Conservation (phyloP, 2,329 filamentous ascomycete species). For the Fusarium cicatricum region DNA sequence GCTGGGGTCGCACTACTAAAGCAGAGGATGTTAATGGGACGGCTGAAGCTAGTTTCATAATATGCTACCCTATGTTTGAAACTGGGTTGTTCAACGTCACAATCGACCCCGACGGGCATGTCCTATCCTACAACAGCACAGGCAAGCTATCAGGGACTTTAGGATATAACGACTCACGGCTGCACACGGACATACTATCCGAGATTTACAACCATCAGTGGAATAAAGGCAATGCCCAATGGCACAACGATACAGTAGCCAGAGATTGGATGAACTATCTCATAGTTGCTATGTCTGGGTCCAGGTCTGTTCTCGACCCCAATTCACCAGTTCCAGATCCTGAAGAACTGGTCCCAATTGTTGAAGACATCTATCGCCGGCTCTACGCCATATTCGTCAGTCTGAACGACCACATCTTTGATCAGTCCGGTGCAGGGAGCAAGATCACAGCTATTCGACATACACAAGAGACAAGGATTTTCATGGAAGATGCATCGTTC, state of each 20-base stretch:
- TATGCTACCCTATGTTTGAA: constrained; percentile 41
- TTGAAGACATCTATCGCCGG: constrained; percentile 39
- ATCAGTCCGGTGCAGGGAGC: neutral
- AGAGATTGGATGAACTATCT: constrained; percentile 59
- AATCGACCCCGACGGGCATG: constrained; percentile 37
- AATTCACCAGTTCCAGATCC: constrained; percentile 42
- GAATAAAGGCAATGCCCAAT: constrained; percentile 28
- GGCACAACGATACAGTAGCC: constrained; percentile 58
- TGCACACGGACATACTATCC: constrained; percentile 9
- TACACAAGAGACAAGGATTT: constrained; percentile 52
- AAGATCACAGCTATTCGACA: constrained; percentile 23
- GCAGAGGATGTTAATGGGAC: constrained; percentile 14
- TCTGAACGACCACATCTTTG: constrained; percentile 53
- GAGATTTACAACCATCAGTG: too few species aligned
- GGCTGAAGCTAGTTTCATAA: constrained; percentile 29
- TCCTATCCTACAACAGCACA: constrained; percentile 30
- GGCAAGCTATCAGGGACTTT: constrained; percentile 22
- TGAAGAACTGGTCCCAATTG: constrained; percentile 3
- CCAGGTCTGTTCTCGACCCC: too few species aligned
- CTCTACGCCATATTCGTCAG: constrained; percentile 47
- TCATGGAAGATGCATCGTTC: constrained; percentile 58
- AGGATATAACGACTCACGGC: constrained; percentile 21
- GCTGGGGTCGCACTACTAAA: constrained; percentile 33
- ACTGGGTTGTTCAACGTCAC: constrained; percentile 48
- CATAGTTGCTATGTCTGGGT: constrained; percentile 33